Evolutionary conservation across 2,329 filamentous ascomycete species (phyloP).

Genomic region (Sarocladium kiliense): DNA sequence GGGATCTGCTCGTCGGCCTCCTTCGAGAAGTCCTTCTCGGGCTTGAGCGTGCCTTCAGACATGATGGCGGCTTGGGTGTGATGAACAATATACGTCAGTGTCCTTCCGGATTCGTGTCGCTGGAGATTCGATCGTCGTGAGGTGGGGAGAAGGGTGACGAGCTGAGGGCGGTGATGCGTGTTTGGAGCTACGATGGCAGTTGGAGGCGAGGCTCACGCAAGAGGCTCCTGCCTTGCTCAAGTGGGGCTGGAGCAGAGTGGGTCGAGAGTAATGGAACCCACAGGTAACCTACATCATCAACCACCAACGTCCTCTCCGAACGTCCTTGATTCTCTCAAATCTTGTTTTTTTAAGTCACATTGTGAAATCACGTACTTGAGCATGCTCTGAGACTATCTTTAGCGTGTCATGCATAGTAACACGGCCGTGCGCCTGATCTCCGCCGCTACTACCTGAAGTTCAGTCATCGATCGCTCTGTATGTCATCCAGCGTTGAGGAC

Average conservation of each 20-base stretch:
- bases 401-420: too few species aligned
- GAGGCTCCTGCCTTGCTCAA: slow-evolving; percentile 29
- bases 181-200: slow-evolving; percentile 1
- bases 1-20: slow-evolving; percentile 89
- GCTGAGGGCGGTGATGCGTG: background rate
- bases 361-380: too few species aligned
- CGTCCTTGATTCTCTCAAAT: too few species aligned
- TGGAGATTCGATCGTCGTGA: background rate
- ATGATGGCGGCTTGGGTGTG: slow-evolving; percentile 40
- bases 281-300: too few species aligned
- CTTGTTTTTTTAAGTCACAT: too few species aligned
- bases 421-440: too few species aligned
- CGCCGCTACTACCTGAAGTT: too few species aligned
- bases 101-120: background rate
- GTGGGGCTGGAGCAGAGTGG: background rate
- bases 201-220: slow-evolving; percentile 21
- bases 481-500: too few species aligned
- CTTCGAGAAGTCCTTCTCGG: slow-evolving; percentile 98
- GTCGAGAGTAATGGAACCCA: background rate
- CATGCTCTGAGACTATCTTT: too few species aligned
- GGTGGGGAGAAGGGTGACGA: background rate
- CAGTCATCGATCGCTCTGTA: too few species aligned
- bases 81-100: background rate
- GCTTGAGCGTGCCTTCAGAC: slow-evolving; percentile 75
- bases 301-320: too few species aligned